Conservation (phyloP, 2,329 filamentous ascomycete species). For the Cladorrhinum sp. region DNA sequence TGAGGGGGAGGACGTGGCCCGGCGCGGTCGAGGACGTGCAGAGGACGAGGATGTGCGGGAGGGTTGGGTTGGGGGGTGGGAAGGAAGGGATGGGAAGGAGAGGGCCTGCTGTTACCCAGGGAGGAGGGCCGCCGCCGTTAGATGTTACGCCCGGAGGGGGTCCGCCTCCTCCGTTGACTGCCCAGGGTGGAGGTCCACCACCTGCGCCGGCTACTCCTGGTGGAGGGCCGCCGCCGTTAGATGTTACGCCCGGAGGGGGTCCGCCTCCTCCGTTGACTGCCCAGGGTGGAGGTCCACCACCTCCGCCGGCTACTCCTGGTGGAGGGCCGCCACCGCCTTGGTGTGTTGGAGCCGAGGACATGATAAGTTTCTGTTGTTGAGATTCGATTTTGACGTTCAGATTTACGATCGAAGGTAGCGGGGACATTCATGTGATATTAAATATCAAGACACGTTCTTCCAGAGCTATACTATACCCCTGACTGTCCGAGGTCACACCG, state of each 20-base stretch:
- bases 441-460: background rate
- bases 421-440: too few relatives aligned
- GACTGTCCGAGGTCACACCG: background rate
- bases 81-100: background rate
- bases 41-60: conserved; percentile 15
- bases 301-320: background rate
- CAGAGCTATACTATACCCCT: background rate
- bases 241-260: background rate
- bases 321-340: background rate
- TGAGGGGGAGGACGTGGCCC: conserved; percentile 15
- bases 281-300: background rate
- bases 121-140: conserved; percentile 2
- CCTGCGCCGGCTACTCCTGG: background rate
- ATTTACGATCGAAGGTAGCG: background rate
- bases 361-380: background rate
- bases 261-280: background rate
- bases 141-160: too few relatives aligned
- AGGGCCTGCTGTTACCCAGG: background rate
- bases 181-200: background rate
- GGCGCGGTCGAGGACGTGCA: conserved; percentile 19
- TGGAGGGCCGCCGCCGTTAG: background rate
- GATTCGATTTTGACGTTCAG: background rate
- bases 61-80: background rate
- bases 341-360: background rate
- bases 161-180: background rate